Base-by-base conservation (phyloP, 805 yeast species). In the Barnettozyma sucrosica region DNA sequence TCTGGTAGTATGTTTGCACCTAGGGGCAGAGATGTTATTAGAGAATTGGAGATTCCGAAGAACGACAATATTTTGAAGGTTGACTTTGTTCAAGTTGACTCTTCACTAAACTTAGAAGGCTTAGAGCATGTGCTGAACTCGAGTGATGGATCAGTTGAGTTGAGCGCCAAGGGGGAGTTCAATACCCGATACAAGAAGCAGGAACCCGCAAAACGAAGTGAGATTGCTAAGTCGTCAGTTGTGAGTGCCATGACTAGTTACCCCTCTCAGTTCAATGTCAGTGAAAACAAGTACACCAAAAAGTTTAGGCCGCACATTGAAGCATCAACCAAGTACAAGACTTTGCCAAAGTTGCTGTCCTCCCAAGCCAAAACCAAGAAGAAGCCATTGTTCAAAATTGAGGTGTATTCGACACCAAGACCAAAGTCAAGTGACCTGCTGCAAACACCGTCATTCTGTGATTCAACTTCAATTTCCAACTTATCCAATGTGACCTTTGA, bases 131-230 rank as follows among this genome's bases (percentile, higher is more conserved):
- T 56, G 4, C 57, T 70, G 13, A 51, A 57, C n/a, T 46, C 47
- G 7, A 57, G 58, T 38, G 53, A 55, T 14, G 16, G n/a, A n/a
- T n/a, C 16, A 1, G 61, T 62, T 28, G 53, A 54, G 30, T 50
- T 67, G 19, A 70, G 69, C 7, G 67, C 65, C 5, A 64, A 65
- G 33, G 71, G 72, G 1, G 52, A 48, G 14, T 66, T 64, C 43
- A 59, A 66, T 41, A 44, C 44, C 9, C 52, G 51, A 23, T 45
- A 50, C 30, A 38, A 43, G n/a, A 39, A 24, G 42, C 9, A 39
- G 4, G 20, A 16, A 9, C 25, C 23, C 24, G 41, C 39, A 33
- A 33, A 19, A n/a, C 51, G 51, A 25, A 43, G 47, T 25, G 25
- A 37, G 13, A 42, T 43, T 16, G 41, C 19, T 16, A 53, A 26